Conservation (phyloP, 768 basidiomycete species). For the Russula vinacea region DNA sequence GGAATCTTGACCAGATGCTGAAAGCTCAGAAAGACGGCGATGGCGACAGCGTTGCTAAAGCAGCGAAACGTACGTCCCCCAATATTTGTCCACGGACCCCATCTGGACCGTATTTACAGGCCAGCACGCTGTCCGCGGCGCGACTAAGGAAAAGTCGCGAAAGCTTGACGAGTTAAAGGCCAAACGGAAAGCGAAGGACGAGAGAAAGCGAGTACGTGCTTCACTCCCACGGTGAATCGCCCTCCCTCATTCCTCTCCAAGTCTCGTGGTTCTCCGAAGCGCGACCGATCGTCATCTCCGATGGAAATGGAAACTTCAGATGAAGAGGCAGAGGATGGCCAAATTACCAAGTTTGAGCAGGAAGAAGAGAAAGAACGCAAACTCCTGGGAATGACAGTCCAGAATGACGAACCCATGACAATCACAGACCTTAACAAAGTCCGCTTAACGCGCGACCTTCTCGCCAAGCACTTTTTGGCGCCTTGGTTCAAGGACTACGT, state of each 20-base stretch:
- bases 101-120: constrained; percentile 42
- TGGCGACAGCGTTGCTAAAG: constrained; percentile 62
- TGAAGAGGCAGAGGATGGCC: constrained; percentile 73
- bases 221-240: neutral
- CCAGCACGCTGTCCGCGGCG: constrained; percentile 68
- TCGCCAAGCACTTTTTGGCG: constrained; percentile 67
- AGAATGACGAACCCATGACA: constrained; percentile 48
- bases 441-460: constrained; percentile 61
- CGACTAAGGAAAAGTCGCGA: constrained; percentile 74
- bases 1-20: constrained; percentile 70
- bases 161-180: constrained; percentile 85
- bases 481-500: constrained; percentile 88
- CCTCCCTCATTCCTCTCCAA: constrained; percentile 27
- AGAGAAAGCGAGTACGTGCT: constrained; percentile 70
- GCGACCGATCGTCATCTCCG: constrained; percentile 73
- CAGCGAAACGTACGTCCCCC: constrained; percentile 65
- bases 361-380: constrained; percentile 65
- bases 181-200: constrained; percentile 82
- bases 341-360: constrained; percentile 69
- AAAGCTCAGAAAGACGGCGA: constrained; percentile 55
- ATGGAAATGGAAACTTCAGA: constrained; percentile 86
- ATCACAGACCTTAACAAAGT: constrained; percentile 59
- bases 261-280: constrained; percentile 54
- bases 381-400: constrained; percentile 44
- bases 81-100: neutral